These are phyloP conservation scores for Mediolabrus comicus DNA, from an alignment of 108 stramenopile species.

Conservation along the genomic window DNA sequence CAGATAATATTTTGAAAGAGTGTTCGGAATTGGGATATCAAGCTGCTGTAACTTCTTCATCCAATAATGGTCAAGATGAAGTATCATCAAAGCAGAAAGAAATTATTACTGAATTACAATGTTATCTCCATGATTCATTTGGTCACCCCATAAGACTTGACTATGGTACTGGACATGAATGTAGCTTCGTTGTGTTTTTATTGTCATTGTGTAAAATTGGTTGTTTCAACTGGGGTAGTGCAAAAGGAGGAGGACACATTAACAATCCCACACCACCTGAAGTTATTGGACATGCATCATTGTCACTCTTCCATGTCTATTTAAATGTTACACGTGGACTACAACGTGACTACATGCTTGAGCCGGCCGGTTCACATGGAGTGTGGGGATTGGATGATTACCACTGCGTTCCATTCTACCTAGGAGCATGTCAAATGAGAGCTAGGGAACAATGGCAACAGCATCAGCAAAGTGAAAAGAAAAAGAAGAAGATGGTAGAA, in stretches of 20 bases:
- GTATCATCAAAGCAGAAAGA: conserved; percentile 34
- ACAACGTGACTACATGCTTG: conserved; percentile 89
- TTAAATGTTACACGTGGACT: conserved; percentile 72
- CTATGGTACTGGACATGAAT: conserved; percentile 97
- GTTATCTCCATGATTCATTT: conserved; percentile 87
- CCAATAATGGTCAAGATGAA: background rate
- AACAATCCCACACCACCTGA: conserved; percentile 19
- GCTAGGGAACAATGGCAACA: conserved; percentile 44
- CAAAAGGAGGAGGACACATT: background rate
- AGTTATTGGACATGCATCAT: conserved; percentile 51
- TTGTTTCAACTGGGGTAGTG: conserved; percentile 42
- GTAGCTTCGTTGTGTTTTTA: conserved; percentile 87
- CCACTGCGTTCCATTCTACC: conserved; percentile 93
- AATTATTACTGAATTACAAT: conserved; percentile 62
- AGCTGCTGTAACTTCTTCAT: conserved; percentile 43
- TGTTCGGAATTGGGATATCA: conserved; percentile 57
- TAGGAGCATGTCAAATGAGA: conserved; percentile 89
- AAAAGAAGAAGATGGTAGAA: background rate
- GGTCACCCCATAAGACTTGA: conserved; percentile 90
- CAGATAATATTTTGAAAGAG: conserved; percentile 23
- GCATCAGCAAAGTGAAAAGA: conserved; percentile 15
- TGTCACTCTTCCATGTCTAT: conserved; percentile 72
- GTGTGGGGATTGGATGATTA: conserved; percentile 98
- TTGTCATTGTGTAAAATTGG: conserved; percentile 73
- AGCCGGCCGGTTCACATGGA: conserved; percentile 94